phyloP scores from a whole-genome alignment of 2,329 filamentous ascomycete species.

The Xylaria sp. region DNA sequence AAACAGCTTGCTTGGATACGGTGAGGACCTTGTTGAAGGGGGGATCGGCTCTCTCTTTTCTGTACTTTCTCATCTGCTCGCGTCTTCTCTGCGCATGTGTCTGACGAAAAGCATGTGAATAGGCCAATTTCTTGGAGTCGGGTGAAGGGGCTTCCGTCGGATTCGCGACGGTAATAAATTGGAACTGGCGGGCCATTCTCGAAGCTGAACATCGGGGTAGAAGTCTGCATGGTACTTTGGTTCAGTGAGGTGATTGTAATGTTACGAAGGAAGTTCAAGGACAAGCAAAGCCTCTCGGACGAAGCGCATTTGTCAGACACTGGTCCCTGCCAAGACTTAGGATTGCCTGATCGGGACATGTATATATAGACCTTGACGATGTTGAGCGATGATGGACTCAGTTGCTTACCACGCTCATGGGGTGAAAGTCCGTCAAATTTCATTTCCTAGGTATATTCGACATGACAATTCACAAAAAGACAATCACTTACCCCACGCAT shows the following conservation, averaged over 20 bases:
- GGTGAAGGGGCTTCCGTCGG: neutral
- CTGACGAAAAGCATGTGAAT: slow-evolving; percentile 9
- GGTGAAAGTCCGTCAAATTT: slow-evolving; percentile 1
- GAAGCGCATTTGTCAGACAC: slow-evolving; percentile 3
- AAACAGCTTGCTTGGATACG: neutral
- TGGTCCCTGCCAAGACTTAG: slow-evolving; percentile 1
- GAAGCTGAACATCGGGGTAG: neutral
- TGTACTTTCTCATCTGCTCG: neutral
- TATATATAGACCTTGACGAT: slow-evolving; percentile 2
- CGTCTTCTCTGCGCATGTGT: slow-evolving; percentile 8
- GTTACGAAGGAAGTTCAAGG: neutral
- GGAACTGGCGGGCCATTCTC: slow-evolving; percentile 8
- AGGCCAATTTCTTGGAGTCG: slow-evolving; percentile 2
- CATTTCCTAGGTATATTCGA: neutral
- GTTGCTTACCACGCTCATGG: neutral
- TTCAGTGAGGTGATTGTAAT: neutral
- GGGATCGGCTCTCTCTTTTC: neutral
- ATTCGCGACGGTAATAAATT: slow-evolving; percentile 5
- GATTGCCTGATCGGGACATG: slow-evolving; percentile 2
- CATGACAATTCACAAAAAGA: neutral
- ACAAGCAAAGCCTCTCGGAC: neutral
- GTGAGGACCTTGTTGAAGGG: neutral
- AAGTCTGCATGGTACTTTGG: neutral
- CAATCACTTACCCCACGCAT: neutral
- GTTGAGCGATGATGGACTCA: neutral